Conservation (phyloP, 805 yeast genomes). For the Hanseniaspora clermontiae region DNA sequence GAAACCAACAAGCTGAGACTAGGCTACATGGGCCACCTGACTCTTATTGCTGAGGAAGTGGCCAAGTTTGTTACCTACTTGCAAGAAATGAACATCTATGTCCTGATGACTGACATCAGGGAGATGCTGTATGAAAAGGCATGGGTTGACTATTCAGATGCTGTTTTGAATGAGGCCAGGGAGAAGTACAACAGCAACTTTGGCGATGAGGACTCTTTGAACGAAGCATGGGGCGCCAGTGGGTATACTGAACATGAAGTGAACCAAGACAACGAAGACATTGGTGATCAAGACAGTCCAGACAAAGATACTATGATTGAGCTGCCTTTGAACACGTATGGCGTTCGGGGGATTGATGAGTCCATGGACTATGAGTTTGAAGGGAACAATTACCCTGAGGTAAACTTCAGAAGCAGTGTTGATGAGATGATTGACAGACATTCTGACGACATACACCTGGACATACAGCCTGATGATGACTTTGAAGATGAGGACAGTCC, state of each 20-base stretch:
- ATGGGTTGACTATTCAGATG: constrained; percentile 76
- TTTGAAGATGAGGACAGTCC: constrained; percentile 21
- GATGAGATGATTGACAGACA: constrained; percentile 13
- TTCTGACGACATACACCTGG: constrained; percentile 14
- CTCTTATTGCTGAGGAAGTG: constrained; percentile 88
- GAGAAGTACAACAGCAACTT: constrained; percentile 88
- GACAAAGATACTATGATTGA: neutral
- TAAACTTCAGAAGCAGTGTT: constrained; percentile 15
- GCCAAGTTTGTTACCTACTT: constrained; percentile 60
- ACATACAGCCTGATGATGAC: constrained; percentile 19
- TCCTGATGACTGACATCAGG: constrained; percentile 21
- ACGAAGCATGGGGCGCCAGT: constrained; percentile 17
- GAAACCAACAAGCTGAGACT: constrained; percentile 52
- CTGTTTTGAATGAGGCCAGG: constrained; percentile 73
- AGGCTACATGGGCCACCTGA: constrained; percentile 94
- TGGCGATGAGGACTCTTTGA: constrained; percentile 50
- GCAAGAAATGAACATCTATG: constrained; percentile 25
- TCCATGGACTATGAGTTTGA: neutral
- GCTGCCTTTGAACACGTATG: neutral
- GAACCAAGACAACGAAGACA: constrained; percentile 15
- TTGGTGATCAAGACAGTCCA: constrained; percentile 16
- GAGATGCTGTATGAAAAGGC: constrained; percentile 23
- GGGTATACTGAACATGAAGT: constrained; percentile 26
- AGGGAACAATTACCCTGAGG: constrained; percentile 13
- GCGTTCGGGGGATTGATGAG: neutral